Evolutionary conservation across 352 stramenopile genomes (phyloP).

Genomic region (Pythium coloratum): DNA sequence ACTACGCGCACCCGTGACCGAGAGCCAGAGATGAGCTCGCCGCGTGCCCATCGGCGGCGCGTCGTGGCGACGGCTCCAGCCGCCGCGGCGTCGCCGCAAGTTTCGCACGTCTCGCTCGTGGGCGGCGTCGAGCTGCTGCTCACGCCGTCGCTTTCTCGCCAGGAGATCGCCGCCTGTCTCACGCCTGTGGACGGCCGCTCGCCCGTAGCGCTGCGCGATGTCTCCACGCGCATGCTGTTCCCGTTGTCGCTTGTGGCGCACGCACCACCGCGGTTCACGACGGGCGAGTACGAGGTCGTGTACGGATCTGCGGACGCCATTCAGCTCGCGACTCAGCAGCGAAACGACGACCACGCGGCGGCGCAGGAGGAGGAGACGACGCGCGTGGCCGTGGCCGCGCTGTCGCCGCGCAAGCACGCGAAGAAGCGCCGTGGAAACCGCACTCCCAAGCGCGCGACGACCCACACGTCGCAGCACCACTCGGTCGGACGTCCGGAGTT

Average conservation of each 20-base stretch:
- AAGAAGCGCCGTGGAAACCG: conserved; percentile 7
- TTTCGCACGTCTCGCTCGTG: conserved; percentile 4
- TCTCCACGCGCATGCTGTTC: conserved; percentile 47
- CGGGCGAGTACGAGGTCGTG: conserved; percentile 49
- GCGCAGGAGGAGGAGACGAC: not conserved
- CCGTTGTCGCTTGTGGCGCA: conserved; percentile 66
- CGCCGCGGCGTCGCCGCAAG: not conserved
- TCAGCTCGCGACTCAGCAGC: not conserved
- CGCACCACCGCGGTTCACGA: conserved; percentile 53
- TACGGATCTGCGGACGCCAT: not conserved
- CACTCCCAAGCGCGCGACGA: not conserved
- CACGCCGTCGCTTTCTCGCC: conserved; percentile 7
- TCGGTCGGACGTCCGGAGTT: conserved; percentile 23
- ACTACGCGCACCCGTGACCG: not conserved
- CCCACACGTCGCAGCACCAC: conserved; percentile 18
- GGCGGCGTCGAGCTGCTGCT: conserved; percentile 25
- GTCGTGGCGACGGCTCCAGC: not conserved
- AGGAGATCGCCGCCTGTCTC: conserved; percentile 19
- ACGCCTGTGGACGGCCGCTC: conserved; percentile 2
- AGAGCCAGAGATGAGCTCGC: conserved; percentile 1
- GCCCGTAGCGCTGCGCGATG: conserved; percentile 34
- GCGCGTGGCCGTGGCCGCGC: not conserved
- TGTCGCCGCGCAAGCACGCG: conserved; percentile 3
- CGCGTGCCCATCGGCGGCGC: conserved; percentile 3
- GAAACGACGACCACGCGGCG: not conserved